These are phyloP conservation scores for Coemansia sp. DNA, from an alignment of 192 early-diverging fungal species.

Conservation along the genomic window DNA sequence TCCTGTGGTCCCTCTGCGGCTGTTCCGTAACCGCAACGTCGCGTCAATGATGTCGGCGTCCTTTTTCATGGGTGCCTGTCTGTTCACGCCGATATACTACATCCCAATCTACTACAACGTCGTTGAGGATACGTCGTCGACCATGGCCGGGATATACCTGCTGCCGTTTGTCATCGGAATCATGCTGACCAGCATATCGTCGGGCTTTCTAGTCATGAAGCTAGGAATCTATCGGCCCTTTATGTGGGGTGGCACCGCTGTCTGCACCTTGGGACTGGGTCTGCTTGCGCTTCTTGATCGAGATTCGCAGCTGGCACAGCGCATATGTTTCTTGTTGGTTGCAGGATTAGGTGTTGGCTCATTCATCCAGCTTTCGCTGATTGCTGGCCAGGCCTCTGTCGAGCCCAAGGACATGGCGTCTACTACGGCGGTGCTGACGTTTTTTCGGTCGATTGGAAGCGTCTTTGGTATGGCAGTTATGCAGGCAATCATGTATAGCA, in stretches of 20 bases:
- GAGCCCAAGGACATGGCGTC: conserved; percentile 58
- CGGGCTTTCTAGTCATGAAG: conserved; percentile 63
- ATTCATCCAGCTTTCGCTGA: conserved; percentile 69
- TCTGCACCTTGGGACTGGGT: conserved; percentile 61
- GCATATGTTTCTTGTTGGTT: conserved; percentile 66
- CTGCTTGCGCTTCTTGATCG: conserved; percentile 58
- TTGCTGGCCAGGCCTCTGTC: conserved; percentile 70
- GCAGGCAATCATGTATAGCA: conserved; percentile 55
- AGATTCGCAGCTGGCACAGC: conserved; percentile 47
- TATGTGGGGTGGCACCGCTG: conserved; percentile 65
- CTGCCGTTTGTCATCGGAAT: conserved; percentile 59
- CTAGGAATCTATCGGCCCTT: conserved; percentile 63
- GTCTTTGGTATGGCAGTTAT: conserved; percentile 61
- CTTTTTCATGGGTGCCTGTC: conserved; percentile 59
- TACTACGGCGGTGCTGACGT: conserved; percentile 63
- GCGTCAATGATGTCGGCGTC: conserved; percentile 53
- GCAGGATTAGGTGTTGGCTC: conserved; percentile 74
- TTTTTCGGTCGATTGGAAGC: conserved; percentile 65
- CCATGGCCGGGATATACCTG: conserved; percentile 55
- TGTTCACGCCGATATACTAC: conserved; percentile 64
- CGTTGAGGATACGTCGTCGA: conserved; percentile 57
- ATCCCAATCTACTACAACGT: conserved; percentile 64
- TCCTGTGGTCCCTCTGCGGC: conserved; percentile 63
- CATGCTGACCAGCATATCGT: conserved; percentile 58
- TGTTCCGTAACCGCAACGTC: conserved; percentile 59